Base-by-base conservation (phyloP, 2,329 filamentous ascomycete species). In the Coniochaeta hoffmannii region DNA sequence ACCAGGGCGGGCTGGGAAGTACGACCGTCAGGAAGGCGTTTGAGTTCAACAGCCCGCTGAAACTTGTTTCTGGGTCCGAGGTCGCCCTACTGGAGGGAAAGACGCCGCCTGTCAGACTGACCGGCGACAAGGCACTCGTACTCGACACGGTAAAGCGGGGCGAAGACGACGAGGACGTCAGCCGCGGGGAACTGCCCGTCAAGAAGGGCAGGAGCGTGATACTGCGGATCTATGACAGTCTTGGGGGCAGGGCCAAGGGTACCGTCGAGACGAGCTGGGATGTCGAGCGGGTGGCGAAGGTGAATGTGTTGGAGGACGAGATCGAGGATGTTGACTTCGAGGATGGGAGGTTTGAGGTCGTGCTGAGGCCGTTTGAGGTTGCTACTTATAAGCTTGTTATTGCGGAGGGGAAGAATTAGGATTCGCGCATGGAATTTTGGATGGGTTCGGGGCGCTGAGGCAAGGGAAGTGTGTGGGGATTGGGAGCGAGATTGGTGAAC, bases 131-230 rank as follows among this genome's bases (percentile, higher is more conserved):
- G 10, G 86, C 88, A 2, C 75, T 99, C 19, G 76, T 99, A 3
- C 76, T 99, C 0, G 94, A 99, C 68, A 87, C 86, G 1, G 80
- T 99, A 69, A 99, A 99, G 79, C 87, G 94, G 56, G 94, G 90
- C n/a, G 89, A 93, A 67, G 89, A 93, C 63, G 89, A 93, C 61
- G 85, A 87, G 64, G 89, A 91, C 62, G 81, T 91, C 44, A 83
- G 79, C 46, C 71, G 78, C 3, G 81, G 82, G 22, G 80, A 81
- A 26, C 56, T 68, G 58, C 72, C 93, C 31, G 80, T 82, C 3
- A 76, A 76, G 61, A 81, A 83, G 62, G 91, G 90, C 0, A 82
- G 82, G 69, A 95, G 89, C 67, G 80, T 97, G 50, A 86, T 99
- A 57, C 62, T 97, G 57, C 81, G 94, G 1, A 78, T 97, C 19